Base-by-base conservation (phyloP, 208 protist genomes). In the Wallacemonas sp. region DNA sequence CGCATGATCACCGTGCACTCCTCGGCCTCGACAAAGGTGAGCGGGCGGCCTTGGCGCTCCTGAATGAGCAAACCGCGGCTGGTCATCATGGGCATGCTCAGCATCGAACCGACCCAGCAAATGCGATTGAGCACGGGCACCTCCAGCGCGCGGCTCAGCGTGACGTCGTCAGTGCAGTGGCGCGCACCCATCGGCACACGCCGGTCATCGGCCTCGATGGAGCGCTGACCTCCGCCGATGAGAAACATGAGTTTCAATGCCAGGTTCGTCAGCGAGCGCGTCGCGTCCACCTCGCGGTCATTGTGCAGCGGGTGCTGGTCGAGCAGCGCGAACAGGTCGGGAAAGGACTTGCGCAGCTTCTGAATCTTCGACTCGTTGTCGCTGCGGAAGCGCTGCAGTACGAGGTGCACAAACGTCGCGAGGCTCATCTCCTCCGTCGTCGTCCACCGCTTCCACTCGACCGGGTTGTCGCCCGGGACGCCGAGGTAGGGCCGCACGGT, bases 191-290 rank as follows among this genome's bases (percentile, higher is more conserved):
- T 39, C 10, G 66, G 73, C 25, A 81, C 52, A 2, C 76, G 73
- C 0, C 54, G 66, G 46, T 90, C 84, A 55, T 90, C 84, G 3
- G 79, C 79, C 2, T 73, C 67, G 54, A 90, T 90, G 67, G 77
- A 84, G 54, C 77, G 77, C 67, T 79, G 67, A 1, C 84, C 84
- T 12, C 84, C 84, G 8, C 73, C 84, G 39, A 84, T 67, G 26
- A 90, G 63, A 45, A 78, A 90, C 77, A 86, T 82, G 14, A 86
- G 48, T 61, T 90, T 90, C 23, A 86, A 46, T 25, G 68, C 65
- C 12, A 77, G 76, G 45, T 67, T 67, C 33, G 65, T 41, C 3
- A 86, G 41, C 20, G 79, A 25, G 45, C 65, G 67, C 49, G 61
- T 66, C 48, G 65, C 64, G 33, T 86, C 79, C 11, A 81, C 64